These are phyloP conservation scores for Hyphopichia fennica DNA, from an alignment of 1,139 yeast species.

Conservation along the genomic window DNA sequence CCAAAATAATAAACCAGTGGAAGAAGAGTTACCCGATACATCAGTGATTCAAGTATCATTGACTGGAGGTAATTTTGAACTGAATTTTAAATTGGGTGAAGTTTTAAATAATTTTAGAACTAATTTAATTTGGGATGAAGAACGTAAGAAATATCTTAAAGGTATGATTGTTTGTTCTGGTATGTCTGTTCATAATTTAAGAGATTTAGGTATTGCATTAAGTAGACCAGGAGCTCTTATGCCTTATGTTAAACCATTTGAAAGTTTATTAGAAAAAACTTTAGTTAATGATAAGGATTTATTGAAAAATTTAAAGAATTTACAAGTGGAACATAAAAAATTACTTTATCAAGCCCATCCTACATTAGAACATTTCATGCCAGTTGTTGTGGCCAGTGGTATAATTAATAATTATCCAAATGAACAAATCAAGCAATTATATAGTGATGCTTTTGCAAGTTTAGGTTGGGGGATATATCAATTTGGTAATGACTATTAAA, in stretches of 20 bases:
- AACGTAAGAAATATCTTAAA: slow-evolving; percentile 28
- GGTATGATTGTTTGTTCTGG: slow-evolving; percentile 65
- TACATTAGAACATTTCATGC: slow-evolving; percentile 70
- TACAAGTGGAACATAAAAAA: slow-evolving; percentile 27
- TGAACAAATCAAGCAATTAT: slow-evolving; percentile 44
- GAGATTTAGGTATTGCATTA: slow-evolving; percentile 43
- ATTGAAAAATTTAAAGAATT: slow-evolving; percentile 28
- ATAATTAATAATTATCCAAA: slow-evolving; percentile 38
- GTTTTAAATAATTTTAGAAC: slow-evolving; percentile 52
- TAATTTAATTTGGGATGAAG: slow-evolving; percentile 35
- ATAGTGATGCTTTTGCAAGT: slow-evolving; percentile 42
- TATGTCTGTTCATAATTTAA: slow-evolving; percentile 74
- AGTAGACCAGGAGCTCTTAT: slow-evolving; percentile 22
- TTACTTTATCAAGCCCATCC: slow-evolving; percentile 65
- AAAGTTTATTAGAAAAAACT: slow-evolving; percentile 38
- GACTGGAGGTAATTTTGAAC: slow-evolving; percentile 46
- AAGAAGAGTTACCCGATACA: slow-evolving; percentile 49
- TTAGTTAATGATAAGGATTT: slow-evolving; percentile 24
- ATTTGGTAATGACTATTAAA: slow-evolving; percentile 25
- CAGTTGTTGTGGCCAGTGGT: slow-evolving; percentile 69
- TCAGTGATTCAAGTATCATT: slow-evolving; percentile 61
- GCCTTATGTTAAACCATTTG: slow-evolving; percentile 55
- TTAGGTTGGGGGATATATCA: slow-evolving; percentile 72
- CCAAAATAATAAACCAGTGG: slow-evolving; percentile 17
- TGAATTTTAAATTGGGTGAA: slow-evolving; percentile 58